Percentiles rank a stretch among this genome's conserved stretches.
Evolutionary conservation across 345 rosid genomes (phyloP).

Genomic region (Salix suchowensis): DNA sequence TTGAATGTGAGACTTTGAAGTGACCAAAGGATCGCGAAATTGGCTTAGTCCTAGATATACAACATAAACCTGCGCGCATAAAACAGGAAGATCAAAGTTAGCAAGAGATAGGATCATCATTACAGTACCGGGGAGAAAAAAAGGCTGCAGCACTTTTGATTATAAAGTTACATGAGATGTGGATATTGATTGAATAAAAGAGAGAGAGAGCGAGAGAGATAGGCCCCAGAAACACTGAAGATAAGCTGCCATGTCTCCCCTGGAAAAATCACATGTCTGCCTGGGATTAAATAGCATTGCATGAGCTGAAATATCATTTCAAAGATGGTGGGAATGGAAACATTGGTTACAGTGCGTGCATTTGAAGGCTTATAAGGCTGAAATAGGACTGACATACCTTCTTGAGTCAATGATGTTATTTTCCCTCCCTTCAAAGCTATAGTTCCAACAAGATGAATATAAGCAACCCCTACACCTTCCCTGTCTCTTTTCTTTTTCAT

Average conservation of each 20-base stretch:
- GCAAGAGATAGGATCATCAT: conserved; percentile 1
- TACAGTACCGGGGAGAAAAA: neutral
- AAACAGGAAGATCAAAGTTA: neutral
- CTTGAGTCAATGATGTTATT: conserved; percentile 30
- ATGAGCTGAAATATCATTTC: conserved; percentile 6
- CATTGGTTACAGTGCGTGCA: conserved; percentile 24
- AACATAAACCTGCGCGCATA: conserved; percentile 51
- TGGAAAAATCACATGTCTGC: conserved; percentile 17
- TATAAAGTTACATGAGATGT: conserved; percentile 27
- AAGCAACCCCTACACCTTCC: neutral
- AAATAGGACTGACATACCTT: conserved; percentile 26
- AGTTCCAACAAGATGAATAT: conserved; percentile 14
- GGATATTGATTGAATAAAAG: conserved; percentile 24
- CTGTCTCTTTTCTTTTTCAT: neutral
- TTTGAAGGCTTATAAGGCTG: conserved; percentile 32
- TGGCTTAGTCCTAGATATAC: conserved; percentile 54
- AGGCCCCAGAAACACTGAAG: conserved; percentile 31
- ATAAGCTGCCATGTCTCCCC: conserved; percentile 30
- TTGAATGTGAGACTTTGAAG: conserved; percentile 42
- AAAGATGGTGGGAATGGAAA: conserved; percentile 1
- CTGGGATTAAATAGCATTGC: conserved; percentile 32
- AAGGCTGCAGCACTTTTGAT: neutral
- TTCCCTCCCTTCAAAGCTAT: conserved; percentile 36
- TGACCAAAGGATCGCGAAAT: conserved; percentile 24
- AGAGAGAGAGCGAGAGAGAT: conserved; percentile 28